Evolutionary conservation across 2,329 filamentous ascomycete genomes (phyloP).

Genomic region (Hymenoscyphus albidus): DNA sequence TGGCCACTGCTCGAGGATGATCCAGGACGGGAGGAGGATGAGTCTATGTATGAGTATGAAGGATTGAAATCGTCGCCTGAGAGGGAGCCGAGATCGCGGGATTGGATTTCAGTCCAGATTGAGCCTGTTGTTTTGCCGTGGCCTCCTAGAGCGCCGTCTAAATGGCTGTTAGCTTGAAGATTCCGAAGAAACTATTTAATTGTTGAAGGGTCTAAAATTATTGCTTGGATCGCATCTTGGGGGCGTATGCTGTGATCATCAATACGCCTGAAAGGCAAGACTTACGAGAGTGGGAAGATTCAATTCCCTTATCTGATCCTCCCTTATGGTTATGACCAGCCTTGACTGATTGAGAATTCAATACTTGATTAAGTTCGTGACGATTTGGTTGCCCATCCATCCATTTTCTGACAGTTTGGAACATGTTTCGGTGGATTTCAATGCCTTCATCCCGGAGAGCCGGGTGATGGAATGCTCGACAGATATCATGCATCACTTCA

Average conservation of each 20-base stretch:
- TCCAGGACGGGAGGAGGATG: conserved; percentile 21
- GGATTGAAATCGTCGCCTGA: conserved; percentile 45
- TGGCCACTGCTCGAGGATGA: conserved; percentile 26
- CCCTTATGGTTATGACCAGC: conserved; percentile 73
- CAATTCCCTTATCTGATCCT: conserved; percentile 32
- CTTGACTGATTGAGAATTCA: conserved; percentile 80
- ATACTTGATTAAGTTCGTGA: conserved; percentile 65
- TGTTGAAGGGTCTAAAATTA: too few relatives aligned
- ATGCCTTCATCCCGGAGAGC: conserved; percentile 69
- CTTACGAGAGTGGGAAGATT: conserved; percentile 32
- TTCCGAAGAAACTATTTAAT: too few relatives aligned
- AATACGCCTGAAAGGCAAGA: background rate
- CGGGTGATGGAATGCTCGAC: conserved; percentile 87
- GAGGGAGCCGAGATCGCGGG: conserved; percentile 54
- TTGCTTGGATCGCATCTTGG: too few relatives aligned
- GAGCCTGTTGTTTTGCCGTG: conserved; percentile 56
- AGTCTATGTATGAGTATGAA: conserved; percentile 20
- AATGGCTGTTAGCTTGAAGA: background rate
- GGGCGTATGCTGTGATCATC: too few relatives aligned
- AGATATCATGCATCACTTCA: conserved; percentile 76
- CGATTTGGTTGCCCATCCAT: conserved; percentile 65
- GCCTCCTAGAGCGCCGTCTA: conserved; percentile 35
- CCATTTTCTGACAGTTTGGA: conserved; percentile 79
- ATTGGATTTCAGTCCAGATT: conserved; percentile 59
- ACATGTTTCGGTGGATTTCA: conserved; percentile 87